A percentile compares a stretch with the other conserved stretches of the same genome.
phyloP scores from a whole-genome alignment of 2,329 filamentous ascomycete genomes.

The Aspergillus quadricinctus region DNA sequence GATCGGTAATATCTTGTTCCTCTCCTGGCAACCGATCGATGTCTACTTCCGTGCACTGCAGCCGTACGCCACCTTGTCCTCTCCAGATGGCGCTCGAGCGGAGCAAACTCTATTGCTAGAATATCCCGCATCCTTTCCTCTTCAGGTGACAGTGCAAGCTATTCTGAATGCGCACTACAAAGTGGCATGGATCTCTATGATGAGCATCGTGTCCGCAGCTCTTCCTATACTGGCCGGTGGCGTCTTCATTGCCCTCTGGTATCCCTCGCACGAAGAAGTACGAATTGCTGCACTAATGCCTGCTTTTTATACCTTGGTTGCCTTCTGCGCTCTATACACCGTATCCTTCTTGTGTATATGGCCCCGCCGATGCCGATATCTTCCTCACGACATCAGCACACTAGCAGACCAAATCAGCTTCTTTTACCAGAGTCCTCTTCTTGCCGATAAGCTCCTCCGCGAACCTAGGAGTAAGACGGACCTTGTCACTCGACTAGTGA shows the following conservation, averaged over 20 bases:
- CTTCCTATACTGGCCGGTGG: conserved; percentile 59
- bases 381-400: conserved; percentile 69
- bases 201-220: conserved; percentile 49
- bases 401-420: conserved; percentile 76
- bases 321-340: conserved; percentile 66
- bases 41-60: conserved; percentile 57
- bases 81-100: conserved; percentile 49
- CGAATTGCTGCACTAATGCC: conserved; percentile 69
- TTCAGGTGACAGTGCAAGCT: conserved; percentile 51
- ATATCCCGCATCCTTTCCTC: conserved; percentile 52
- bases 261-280: conserved; percentile 41
- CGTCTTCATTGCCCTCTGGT: conserved; percentile 60
- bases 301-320: conserved; percentile 68
- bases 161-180: conserved; percentile 54
- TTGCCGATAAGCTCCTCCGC: conserved; percentile 69
- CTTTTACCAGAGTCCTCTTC: conserved; percentile 66
- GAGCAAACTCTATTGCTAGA: conserved; percentile 54
- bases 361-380: conserved; percentile 56
- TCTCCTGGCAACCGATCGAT: conserved; percentile 57
- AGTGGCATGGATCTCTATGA: conserved; percentile 53
- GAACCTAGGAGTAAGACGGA: conserved; percentile 63
- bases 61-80: conserved; percentile 54
- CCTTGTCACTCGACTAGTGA: conserved; percentile 65
- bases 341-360: conserved; percentile 59
- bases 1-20: conserved; percentile 56